Conservation (phyloP, 2,329 filamentous ascomycete genomes). For the Westerdykella aurantiaca region DNA sequence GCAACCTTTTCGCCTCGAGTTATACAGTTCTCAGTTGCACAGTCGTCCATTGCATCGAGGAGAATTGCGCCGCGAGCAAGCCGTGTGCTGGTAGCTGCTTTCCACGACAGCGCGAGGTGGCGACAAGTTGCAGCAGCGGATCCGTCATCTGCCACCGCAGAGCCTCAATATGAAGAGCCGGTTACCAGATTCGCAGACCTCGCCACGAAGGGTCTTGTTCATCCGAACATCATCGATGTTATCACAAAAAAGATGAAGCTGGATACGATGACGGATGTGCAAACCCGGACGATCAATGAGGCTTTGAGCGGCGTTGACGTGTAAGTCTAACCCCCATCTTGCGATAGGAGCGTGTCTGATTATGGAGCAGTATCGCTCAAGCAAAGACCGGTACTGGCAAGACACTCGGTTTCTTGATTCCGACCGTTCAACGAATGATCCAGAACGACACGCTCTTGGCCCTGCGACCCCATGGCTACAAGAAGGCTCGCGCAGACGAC, state of each 20-base stretch:
- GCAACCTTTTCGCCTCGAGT: slow-evolving; percentile 20
- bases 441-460: slow-evolving; percentile 57
- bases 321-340: slow-evolving; percentile 47
- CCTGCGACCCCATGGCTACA: slow-evolving; percentile 35
- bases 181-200: slow-evolving; percentile 44
- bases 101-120: slow-evolving; percentile 39
- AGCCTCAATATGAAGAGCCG: slow-evolving; percentile 13
- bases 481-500: slow-evolving; percentile 44
- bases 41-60: slow-evolving; percentile 16
- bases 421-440: slow-evolving; percentile 75
- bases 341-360: slow-evolving; percentile 8
- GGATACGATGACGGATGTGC: slow-evolving; percentile 86
- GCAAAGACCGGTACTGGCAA: slow-evolving; percentile 97
- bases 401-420: slow-evolving; percentile 87
- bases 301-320: slow-evolving; percentile 76
- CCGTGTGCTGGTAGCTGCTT: slow-evolving; percentile 20
- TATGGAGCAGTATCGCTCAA: slow-evolving; percentile 60
- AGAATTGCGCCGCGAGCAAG: slow-evolving; percentile 16
- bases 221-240: slow-evolving; percentile 59
- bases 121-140: slow-evolving; percentile 29
- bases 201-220: slow-evolving; percentile 47
- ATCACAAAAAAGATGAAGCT: slow-evolving; percentile 71
- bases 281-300: slow-evolving; percentile 73
- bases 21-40: slow-evolving; percentile 18
- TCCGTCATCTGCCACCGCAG: slow-evolving; percentile 8